These are phyloP conservation scores for Euphorbia peplus DNA, from an alignment of 345 rosid genomes.

Conservation along the genomic window DNA sequence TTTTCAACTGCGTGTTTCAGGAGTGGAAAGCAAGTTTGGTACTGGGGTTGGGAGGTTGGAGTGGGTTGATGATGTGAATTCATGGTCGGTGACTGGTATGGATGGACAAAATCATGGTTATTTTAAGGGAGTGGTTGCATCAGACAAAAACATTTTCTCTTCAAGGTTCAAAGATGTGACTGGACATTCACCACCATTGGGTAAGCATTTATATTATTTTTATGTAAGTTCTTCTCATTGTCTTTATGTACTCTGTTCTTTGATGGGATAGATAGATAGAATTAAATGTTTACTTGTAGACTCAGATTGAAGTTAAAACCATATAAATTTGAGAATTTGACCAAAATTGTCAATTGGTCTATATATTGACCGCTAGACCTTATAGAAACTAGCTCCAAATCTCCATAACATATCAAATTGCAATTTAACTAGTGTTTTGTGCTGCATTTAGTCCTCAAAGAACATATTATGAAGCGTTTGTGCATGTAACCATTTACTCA, in stretches of 20 bases:
- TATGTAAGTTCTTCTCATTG: not conserved
- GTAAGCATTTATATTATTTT: conserved; percentile 26
- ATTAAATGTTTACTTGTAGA: not conserved
- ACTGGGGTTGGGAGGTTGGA: conserved; percentile 57
- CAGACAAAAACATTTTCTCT: conserved; percentile 66
- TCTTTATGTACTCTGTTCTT: not conserved
- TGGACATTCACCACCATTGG: conserved; percentile 65
- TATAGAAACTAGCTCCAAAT: not conserved
- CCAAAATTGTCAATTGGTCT: not conserved
- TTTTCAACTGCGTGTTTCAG: conserved; percentile 32
- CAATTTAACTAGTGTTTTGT: not conserved
- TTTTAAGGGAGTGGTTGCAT: conserved; percentile 61
- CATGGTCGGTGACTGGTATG: conserved; percentile 61
- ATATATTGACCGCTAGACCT: not conserved
- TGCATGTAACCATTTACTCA: not conserved
- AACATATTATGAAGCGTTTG: not conserved
- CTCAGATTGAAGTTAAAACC: too few relatives aligned
- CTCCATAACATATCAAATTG: not conserved
- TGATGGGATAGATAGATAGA: not conserved
- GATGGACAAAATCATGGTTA: conserved; percentile 58
- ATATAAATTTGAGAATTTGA: not conserved
- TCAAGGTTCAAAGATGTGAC: conserved; percentile 54
- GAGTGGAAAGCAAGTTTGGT: conserved; percentile 66
- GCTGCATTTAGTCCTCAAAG: not conserved
- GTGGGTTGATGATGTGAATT: conserved; percentile 57